These are phyloP conservation scores for Exophiala alcalophila DNA, from an alignment of 2,329 filamentous ascomycete species.

Conservation along the genomic window DNA sequence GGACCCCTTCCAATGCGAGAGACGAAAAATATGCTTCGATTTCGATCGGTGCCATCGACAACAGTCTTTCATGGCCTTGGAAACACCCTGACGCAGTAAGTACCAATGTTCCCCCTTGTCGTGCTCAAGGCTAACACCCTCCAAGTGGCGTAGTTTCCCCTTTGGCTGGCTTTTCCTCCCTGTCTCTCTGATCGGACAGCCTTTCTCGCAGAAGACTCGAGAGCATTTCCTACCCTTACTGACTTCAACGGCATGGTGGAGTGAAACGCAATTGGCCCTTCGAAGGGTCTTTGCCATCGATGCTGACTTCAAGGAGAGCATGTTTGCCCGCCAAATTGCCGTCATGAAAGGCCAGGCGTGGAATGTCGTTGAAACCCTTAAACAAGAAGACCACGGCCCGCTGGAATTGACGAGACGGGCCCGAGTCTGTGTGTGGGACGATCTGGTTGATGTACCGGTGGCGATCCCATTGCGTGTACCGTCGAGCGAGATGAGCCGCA, in stretches of 20 bases:
- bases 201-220: constrained; percentile 89
- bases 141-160: constrained; percentile 76
- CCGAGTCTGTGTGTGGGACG: constrained; percentile 96
- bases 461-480: constrained; percentile 84
- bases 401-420: constrained; percentile 86
- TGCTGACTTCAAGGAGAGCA: constrained; percentile 93
- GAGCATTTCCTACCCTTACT: constrained; percentile 94
- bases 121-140: not conserved
- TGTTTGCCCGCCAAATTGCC: constrained; percentile 97
- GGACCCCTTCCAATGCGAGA: constrained; percentile 49
- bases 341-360: constrained; percentile 99
- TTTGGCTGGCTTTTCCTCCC: constrained; percentile 98
- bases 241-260: constrained; percentile 96
- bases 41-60: constrained; percentile 87
- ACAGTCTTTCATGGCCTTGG: constrained; percentile 98
- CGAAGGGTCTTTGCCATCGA: constrained; percentile 87
- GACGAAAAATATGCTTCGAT: constrained; percentile 36
- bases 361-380: constrained; percentile 98
- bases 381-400: constrained; percentile 86
- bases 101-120: constrained; percentile 14
- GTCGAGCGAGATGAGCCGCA: constrained; percentile 77
- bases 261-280: constrained; percentile 82
- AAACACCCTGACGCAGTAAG: constrained; percentile 88
- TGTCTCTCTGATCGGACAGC: constrained; percentile 90
- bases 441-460: constrained; percentile 91